Evolutionary conservation across 2,329 filamentous ascomycete genomes (phyloP), one percentile per base, ranked within the genome.

Genomic region (Curvularia eragrostidis): DNA sequence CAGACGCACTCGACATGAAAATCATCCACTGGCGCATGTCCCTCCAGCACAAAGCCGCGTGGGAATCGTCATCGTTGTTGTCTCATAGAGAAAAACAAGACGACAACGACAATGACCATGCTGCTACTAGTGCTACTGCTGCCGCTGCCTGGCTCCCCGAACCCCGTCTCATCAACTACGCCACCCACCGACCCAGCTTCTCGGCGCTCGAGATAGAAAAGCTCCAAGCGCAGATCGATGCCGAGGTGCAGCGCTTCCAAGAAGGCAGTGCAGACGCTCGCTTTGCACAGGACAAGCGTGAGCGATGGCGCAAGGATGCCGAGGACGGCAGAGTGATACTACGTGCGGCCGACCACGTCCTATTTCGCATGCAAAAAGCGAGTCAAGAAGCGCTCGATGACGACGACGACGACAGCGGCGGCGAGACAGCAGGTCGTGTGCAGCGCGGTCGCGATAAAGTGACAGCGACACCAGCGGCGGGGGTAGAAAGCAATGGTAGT

Each of bases 291-390:
- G 55, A 61, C 52, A 54, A 46, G 43, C 65, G 61, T 24, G 63
- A 68, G 13, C 56, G 60, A 38, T 65, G 63, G 59, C 63, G 48
- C 23, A 54, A 50, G 49, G 67, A 72, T 50, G 42, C 68, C 0
- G 65, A 72, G 15, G 67, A 73, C 42, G 68, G 63, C 15, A 54
- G 66, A 3, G 47, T 51, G 5, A 44, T 73, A 41, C 36, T 71
- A 38, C 61, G 54, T 7, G 67, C 68, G 5, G 52, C 56, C 1
- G 70, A 71, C 39, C 42, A 44, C 34, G 42, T 68, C 1, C 34
- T 62, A 1, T 68, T 52, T 28, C 62, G 61, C 38, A 41, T 67
- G 23, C 65, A 50, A 39, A 50, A 38, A 41, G 56, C 52, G 12
- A 28, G 24, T 2, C 26, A 39, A 3, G 24, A 13, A n/a, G n/a